Evolutionary conservation across 352 stramenopile species (phyloP), one percentile per base, ranked within the genome.

Genomic region (Globisporangium lucens): DNA sequence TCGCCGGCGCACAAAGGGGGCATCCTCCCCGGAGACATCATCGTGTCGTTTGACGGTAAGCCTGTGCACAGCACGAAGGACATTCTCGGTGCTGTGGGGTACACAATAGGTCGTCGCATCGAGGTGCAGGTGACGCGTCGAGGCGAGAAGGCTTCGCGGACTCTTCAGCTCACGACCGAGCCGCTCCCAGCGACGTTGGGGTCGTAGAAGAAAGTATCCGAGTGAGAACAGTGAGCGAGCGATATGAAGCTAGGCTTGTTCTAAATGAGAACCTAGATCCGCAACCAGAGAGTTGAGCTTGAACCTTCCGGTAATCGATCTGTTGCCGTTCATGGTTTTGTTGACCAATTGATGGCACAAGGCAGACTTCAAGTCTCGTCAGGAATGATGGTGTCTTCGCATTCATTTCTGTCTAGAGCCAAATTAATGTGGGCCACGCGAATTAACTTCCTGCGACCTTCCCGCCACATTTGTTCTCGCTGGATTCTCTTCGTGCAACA

Each of bases 1-100:
- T 96, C 88, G 27, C 90, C 90, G 0, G 90, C 90, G 10, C 80
- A 92, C 69, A 89, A 91, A 59, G 86, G 78, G 51, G 89, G 88
- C 0, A 68, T 95, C 22, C 69, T 91, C 35, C 78, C 85, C 6
- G 83, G 85, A 46, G 85, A 95, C 70, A 75, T 93, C 51, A 91
- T 96, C 63, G 73, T 93, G 38, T 75, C 75, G 49, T 94, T 95
- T 59, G 86, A 93, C 27, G 80, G 77, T 24, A 93, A 91, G 58
- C 62, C 70, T 1, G 83, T 96, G 38, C 68, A 80, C 36, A 89
- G 73, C 63, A 94, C 84, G 30, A 93, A 94, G 62, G 83, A 94
- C 70, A 87, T 96, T 62, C 66, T 90, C 55, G 75, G 65, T 20
- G 74, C 80, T 1, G 76, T 95, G 27, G 87, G 87, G 22, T 95